Evolutionary conservation across 2,329 filamentous ascomycete species (phyloP), one percentile per base, ranked within the genome.

Genomic region (Coleophoma cylindrospora): DNA sequence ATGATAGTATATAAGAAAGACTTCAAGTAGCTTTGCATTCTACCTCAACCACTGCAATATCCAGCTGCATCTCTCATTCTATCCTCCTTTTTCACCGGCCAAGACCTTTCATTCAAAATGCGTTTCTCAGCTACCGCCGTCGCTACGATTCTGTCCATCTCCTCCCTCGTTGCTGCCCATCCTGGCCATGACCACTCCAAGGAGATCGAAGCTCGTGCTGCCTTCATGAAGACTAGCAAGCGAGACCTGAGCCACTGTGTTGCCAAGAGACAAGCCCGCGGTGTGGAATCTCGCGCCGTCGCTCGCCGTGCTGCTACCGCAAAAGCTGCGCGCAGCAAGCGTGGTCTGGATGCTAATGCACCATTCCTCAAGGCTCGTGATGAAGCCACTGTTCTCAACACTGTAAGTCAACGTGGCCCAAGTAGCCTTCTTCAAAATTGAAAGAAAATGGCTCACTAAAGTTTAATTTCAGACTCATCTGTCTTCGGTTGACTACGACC

Each of bases 231-330:
- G 44, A 58, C 55, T 40, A 62, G 62, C 54, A 67, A 66, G 55
- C 61, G 64, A 17, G 59, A 62, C 40, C 61, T 73, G 19, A 64
- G 61, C 21, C 68, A 70, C 53, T 72, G 70, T 43, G 61, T 66
- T 3, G 66, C 65, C 3, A 64, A 65, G 46, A 57, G 72, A 40
- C 67, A 69, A 58, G 63, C 63, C 45, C 65, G 70, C 44, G 70
- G 67, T 22, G 57, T 70, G 37, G 62, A 68, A 50, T 53, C 58
- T 34, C 56, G 59, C 14, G 64, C 64, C 48, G 56, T 66, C 47
- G 58, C 60, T 36, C 64, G 71, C 19, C 67, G 70, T 34, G 57
- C 57, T 13, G 65, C 61, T 22, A 59, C 63, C 43, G 64, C 63
- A 4, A 62, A 67, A 38, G 53, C 57, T 34, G 56, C 67, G 41